Evolutionary conservation across 306 rosid genomes (phyloP), one percentile per base, ranked within the genome.

Genomic region (Fagus crenata): DNA sequence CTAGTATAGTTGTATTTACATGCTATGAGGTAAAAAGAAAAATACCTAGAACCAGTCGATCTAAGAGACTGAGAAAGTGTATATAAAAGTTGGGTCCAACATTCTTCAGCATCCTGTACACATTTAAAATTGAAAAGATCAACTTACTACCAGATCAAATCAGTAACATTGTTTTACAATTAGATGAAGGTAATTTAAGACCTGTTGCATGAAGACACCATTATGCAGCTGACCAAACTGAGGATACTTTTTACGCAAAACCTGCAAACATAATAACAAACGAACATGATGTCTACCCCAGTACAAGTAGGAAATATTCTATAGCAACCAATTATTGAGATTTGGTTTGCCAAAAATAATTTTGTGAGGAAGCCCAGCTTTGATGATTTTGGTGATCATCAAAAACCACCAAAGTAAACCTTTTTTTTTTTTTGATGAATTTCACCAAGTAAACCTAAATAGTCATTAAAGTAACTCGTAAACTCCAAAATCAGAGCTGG

Each of bases 1-100:
- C 51, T 39, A 54, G 61, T 33, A 71, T 28, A 65, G 71, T 71
- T 55, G 67, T 36, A 49, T 43, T 70, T 78, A 69, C 33, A 63
- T 51, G 49, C 67, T 8, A 77, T 65, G 74, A 55, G 71, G 75
- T 13, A 42, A 22, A 69, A 17, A 64, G 71, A 70, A 75, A 75
- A 58, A 72, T 87, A 96, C 99, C 98, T 90, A 72, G 98, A 84
- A 65, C 93, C 89, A n/a, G 85, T 43, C 22, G 87, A 84, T 78
- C 88, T 88, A 65, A 96, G 92, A 72, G 99, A 92, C 84, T 91
- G 99, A 76, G 99, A 96, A 78, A 96, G 97, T 2, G 97, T 93
- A 88, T 91, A 92, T 32, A 96, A 77, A 89, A 96, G 89, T 82
- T 96, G 99, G 28, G 99, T 91, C 99, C 99, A 96, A 89, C 99